phyloP scores from a whole-genome alignment of 441 rosid genomes.

The Mallotus repandus region DNA sequence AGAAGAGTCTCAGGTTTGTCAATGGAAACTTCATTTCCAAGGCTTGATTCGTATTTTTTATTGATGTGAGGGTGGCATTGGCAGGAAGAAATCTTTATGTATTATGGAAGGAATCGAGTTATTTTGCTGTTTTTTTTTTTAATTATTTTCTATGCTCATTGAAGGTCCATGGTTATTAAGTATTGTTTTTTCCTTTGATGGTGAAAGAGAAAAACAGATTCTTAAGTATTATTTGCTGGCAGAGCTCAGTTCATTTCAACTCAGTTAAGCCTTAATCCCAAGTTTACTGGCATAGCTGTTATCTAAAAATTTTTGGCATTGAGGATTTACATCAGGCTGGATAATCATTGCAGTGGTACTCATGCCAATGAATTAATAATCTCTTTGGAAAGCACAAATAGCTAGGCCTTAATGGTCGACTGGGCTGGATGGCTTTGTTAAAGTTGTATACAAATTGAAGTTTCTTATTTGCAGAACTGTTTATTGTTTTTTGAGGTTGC shows the following conservation, averaged over 20 bases:
- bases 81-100: not conserved
- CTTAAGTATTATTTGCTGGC: not conserved
- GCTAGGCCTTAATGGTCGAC: not conserved
- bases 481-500: not conserved
- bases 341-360: not conserved
- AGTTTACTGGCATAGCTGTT: not conserved
- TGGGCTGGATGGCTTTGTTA: not conserved
- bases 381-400: not conserved
- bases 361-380: not conserved
- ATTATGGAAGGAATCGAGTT: not conserved
- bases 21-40: not conserved
- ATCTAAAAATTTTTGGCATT: not conserved
- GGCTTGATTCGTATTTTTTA: not conserved
- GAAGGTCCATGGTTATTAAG: too few species aligned
- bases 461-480: not conserved
- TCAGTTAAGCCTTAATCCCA: too few species aligned
- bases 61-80: constrained; percentile 3
- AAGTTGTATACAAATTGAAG: not conserved
- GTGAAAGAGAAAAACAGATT: not conserved
- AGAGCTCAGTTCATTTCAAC: too few species aligned
- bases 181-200: not conserved
- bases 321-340: not conserved
- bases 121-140: too few species aligned
- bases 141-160: too few species aligned
- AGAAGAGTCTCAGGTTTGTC: constrained; percentile 57